Percentiles rank a stretch among this genome's conserved stretches.
Conservation (phyloP, 805 yeast genomes). For the Kuraishia capsulata region DNA sequence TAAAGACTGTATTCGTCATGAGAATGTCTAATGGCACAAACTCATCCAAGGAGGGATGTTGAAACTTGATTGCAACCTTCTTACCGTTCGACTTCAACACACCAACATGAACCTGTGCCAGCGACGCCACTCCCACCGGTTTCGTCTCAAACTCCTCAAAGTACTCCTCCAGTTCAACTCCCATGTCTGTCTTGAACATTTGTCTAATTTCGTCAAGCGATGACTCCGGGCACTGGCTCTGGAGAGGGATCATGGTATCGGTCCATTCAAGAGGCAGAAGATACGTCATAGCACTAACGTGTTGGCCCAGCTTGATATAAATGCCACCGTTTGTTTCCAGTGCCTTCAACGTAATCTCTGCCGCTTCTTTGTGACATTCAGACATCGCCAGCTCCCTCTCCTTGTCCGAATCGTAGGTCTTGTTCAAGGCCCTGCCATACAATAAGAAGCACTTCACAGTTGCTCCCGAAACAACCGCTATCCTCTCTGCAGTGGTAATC, state of each 20-base stretch:
- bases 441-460: constrained; percentile 63
- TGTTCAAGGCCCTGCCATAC: constrained; percentile 50
- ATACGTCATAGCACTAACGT: constrained; percentile 85
- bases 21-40: constrained; percentile 87
- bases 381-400: constrained; percentile 44
- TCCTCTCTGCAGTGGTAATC: constrained; percentile 34
- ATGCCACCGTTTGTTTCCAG: constrained; percentile 85
- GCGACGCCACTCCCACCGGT: constrained; percentile 93
- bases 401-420: constrained; percentile 32
- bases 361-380: constrained; percentile 67
- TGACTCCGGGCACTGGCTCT: constrained; percentile 82
- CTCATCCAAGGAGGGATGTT: constrained; percentile 79
- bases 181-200: constrained; percentile 65
- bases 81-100: constrained; percentile 46
- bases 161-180: constrained; percentile 45
- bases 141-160: constrained; percentile 56
- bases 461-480: constrained; percentile 58
- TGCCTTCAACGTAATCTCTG: constrained; percentile 69
- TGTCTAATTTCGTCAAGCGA: constrained; percentile 56
- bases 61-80: constrained; percentile 88
- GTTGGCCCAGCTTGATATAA: constrained; percentile 93
- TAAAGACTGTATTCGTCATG: constrained; percentile 69
- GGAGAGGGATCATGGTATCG: constrained; percentile 84
- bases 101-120: constrained; percentile 93
- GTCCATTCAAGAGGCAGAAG: constrained; percentile 93